These are phyloP conservation scores for Euphorbia tirucalli DNA, from an alignment of 345 rosid genomes.

Conservation along the genomic window DNA sequence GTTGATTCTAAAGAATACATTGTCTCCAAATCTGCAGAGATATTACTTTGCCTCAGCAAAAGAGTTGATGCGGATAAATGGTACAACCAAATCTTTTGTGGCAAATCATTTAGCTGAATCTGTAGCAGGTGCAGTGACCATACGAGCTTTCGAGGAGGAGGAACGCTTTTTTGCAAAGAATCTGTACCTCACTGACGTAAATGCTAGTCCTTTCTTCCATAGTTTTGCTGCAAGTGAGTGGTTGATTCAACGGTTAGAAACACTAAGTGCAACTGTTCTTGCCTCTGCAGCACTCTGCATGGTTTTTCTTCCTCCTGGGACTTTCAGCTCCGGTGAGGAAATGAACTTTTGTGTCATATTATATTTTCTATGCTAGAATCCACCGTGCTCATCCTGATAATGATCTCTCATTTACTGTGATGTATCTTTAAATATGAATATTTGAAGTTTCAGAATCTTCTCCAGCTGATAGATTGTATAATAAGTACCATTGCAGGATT, in stretches of 20 bases:
- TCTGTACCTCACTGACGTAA: constrained; percentile 65
- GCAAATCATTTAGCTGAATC: constrained; percentile 97
- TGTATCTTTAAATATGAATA: not conserved
- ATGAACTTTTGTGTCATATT: not conserved
- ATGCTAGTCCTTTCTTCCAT: constrained; percentile 91
- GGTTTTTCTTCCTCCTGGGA: constrained; percentile 91
- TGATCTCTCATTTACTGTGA: not conserved
- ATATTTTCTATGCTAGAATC: not conserved
- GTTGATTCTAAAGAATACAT: not conserved
- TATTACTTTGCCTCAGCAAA: constrained; percentile 81
- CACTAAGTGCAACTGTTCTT: constrained; percentile 63
- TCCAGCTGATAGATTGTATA: not conserved
- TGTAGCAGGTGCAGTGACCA: constrained; percentile 81
- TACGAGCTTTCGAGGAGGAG: constrained; percentile 87
- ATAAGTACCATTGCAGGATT: constrained; percentile 54
- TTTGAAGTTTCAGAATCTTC: not conserved
- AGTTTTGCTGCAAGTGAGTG: constrained; percentile 89
- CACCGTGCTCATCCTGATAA: not conserved
- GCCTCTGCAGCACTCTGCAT: constrained; percentile 88
- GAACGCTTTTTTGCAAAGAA: constrained; percentile 74
- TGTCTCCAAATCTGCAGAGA: constrained; percentile 39
- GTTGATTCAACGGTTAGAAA: constrained; percentile 89
- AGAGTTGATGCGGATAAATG: constrained; percentile 88
- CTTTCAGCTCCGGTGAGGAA: constrained; percentile 76
- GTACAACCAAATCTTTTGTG: constrained; percentile 83